Conservation (phyloP, 768 basidiomycete genomes). For the Phanerochaete sordida region DNA sequence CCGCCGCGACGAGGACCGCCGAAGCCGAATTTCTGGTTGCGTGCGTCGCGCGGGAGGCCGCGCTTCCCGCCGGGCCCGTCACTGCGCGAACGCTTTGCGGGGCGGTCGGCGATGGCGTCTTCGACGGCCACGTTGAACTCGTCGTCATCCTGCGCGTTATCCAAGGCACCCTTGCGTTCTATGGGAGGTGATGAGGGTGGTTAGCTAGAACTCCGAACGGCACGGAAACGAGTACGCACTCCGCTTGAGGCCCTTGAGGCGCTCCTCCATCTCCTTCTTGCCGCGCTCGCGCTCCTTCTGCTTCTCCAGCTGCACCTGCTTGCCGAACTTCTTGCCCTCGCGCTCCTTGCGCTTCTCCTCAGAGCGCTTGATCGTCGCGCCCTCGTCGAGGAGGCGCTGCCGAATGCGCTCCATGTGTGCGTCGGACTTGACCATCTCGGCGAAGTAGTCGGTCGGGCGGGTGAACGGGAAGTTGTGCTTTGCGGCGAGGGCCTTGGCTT, state of each 20-base stretch:
- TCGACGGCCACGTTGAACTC: slow-evolving; percentile 90
- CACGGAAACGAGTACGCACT: slow-evolving; percentile 47
- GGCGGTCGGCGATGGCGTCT: slow-evolving; percentile 77
- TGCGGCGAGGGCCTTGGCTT: slow-evolving; percentile 72
- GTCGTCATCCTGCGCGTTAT: slow-evolving; percentile 57
- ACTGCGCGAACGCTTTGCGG: slow-evolving; percentile 51
- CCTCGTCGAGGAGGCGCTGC: slow-evolving; percentile 84
- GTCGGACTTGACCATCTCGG: slow-evolving; percentile 98
- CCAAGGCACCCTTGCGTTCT: slow-evolving; percentile 86
- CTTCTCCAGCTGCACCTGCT: slow-evolving; percentile 95
- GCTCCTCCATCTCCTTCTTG: slow-evolving; percentile 91
- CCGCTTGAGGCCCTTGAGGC: slow-evolving; percentile 82
- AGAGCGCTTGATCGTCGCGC: slow-evolving; percentile 81
- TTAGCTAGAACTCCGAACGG: not conserved
- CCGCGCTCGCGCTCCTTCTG: slow-evolving; percentile 83
- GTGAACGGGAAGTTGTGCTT: slow-evolving; percentile 83
- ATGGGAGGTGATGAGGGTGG: not conserved
- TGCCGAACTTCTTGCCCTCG: slow-evolving; percentile 97
- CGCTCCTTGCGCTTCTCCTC: slow-evolving; percentile 91
- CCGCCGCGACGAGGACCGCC: slow-evolving; percentile 64
- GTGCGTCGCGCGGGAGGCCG: slow-evolving; percentile 49
- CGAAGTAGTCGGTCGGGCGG: slow-evolving; percentile 91
- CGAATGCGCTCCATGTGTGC: slow-evolving; percentile 97
- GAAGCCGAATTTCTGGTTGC: slow-evolving; percentile 82
- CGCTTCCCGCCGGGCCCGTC: slow-evolving; percentile 26